phyloP scores from a whole-genome alignment of 2,329 filamentous ascomycete species.

The Alternaria alternata region DNA sequence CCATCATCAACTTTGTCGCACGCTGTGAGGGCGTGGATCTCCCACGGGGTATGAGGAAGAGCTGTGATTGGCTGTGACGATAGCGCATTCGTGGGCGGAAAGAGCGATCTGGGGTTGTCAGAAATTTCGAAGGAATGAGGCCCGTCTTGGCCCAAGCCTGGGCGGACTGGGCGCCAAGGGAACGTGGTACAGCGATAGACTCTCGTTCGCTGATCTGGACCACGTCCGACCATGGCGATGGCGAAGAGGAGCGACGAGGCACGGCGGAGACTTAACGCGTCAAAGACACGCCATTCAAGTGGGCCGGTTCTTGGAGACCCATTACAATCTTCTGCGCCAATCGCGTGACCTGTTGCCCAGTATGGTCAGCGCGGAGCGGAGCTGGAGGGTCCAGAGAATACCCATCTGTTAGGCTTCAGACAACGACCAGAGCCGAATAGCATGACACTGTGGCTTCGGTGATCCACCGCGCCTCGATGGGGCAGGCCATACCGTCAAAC shows the following conservation, averaged over 20 bases:
- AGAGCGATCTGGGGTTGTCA: slow-evolving; percentile 9
- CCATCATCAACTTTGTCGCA: neutral
- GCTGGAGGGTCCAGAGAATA: neutral
- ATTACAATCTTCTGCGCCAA: neutral
- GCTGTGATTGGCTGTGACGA: neutral
- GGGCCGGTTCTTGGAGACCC: neutral
- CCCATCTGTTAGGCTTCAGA: neutral
- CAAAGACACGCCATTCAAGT: neutral
- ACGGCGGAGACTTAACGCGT: neutral
- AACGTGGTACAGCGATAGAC: slow-evolving; percentile 6
- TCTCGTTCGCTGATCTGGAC: slow-evolving; percentile 5
- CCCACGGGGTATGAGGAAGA: neutral
- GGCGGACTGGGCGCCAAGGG: slow-evolving; percentile 8
- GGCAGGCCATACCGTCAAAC: slow-evolving; percentile 3
- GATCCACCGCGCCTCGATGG: slow-evolving; percentile 7
- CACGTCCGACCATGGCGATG: neutral
- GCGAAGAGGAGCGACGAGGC: neutral
- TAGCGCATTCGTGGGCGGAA: neutral
- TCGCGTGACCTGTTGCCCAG: neutral
- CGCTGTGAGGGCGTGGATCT: neutral
- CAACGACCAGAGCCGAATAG: neutral
- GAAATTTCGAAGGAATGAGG: slow-evolving; percentile 10
- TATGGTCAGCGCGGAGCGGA: neutral
- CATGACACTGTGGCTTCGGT: slow-evolving; percentile 13
- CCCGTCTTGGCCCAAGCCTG: slow-evolving; percentile 1